These are phyloP conservation scores for Cercospora berteroae DNA, from an alignment of 2,329 filamentous ascomycete genomes.

Conservation along the genomic window DNA sequence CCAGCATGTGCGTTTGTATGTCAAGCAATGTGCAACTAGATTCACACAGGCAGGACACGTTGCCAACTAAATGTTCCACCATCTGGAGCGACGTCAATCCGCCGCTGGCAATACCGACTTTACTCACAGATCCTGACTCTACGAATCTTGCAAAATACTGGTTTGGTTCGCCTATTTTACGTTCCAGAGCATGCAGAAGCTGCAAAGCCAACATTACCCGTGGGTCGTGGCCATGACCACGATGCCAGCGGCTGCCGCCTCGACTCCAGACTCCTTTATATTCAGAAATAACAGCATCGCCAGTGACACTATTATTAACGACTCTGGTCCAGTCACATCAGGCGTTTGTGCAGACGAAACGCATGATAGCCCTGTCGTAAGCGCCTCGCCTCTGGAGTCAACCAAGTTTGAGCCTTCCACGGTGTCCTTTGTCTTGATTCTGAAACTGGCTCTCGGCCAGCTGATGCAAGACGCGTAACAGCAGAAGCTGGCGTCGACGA, in stretches of 20 bases:
- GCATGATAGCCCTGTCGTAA: background rate
- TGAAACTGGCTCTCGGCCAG: constrained; percentile 2
- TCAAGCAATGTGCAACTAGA: constrained; percentile 14
- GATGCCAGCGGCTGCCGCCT: constrained; percentile 8
- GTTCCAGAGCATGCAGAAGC: constrained; percentile 10
- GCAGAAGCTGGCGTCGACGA: background rate
- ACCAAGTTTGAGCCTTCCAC: constrained; percentile 12
- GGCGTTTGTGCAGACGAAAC: background rate
- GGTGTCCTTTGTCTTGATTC: constrained; percentile 1
- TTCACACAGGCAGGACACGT: background rate
- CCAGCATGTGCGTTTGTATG: constrained; percentile 29
- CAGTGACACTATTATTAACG: background rate
- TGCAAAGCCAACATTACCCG: constrained; percentile 10
- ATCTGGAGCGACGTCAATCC: constrained; percentile 30
- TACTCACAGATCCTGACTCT: constrained; percentile 15
- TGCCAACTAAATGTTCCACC: constrained; percentile 15
- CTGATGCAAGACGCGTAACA: constrained; percentile 8
- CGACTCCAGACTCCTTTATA: no score
- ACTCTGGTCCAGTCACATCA: background rate
- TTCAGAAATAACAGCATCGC: no score
- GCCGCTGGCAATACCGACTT: constrained; percentile 24
- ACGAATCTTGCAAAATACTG: constrained; percentile 22
- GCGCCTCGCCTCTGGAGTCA: background rate
- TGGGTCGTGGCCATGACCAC: background rate
- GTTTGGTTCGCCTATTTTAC: constrained; percentile 27